A percentile compares a stretch with the other conserved stretches of the same genome.
Conservation (phyloP, 345 rosid genomes). For the Clausena lansium region DNA sequence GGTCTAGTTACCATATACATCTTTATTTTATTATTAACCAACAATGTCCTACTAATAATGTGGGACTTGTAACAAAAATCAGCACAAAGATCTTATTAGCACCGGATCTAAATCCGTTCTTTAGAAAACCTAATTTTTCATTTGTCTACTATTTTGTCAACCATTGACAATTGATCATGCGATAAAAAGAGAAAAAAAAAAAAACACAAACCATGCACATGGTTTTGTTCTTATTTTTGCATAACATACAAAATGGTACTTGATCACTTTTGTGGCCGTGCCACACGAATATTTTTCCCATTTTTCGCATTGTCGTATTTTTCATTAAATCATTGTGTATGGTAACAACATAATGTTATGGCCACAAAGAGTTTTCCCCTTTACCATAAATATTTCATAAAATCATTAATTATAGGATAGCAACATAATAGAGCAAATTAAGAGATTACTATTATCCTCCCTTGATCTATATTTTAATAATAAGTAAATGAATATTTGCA, state of each 20-base stretch:
- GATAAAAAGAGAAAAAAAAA: slow-evolving; percentile 21
- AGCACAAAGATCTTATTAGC: too few species aligned
- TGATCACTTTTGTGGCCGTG: neutral
- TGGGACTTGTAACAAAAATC: too few species aligned
- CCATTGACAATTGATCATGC: slow-evolving; percentile 30
- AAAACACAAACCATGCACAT: slow-evolving; percentile 12
- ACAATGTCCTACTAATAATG: too few species aligned
- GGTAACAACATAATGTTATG: too few species aligned
- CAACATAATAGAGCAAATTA: too few species aligned
- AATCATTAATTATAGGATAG: neutral
- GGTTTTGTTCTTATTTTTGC: neutral
- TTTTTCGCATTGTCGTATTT: too few species aligned
- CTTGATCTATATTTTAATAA: too few species aligned
- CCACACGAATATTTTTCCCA: neutral
- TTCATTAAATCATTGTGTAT: neutral
- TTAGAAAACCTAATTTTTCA: slow-evolving; percentile 25
- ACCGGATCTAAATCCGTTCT: neutral
- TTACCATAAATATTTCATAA: neutral
- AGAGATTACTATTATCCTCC: too few species aligned
- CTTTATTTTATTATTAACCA: too few species aligned
- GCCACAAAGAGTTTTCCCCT: neutral
- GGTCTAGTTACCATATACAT: too few species aligned
- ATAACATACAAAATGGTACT: neutral
- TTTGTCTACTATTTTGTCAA: slow-evolving; percentile 29
- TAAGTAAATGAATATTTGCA: too few species aligned